Evolutionary conservation across 169 alveolate species (phyloP), one percentile per base, ranked within the genome.

Genomic region (Plasmodium adleri): DNA sequence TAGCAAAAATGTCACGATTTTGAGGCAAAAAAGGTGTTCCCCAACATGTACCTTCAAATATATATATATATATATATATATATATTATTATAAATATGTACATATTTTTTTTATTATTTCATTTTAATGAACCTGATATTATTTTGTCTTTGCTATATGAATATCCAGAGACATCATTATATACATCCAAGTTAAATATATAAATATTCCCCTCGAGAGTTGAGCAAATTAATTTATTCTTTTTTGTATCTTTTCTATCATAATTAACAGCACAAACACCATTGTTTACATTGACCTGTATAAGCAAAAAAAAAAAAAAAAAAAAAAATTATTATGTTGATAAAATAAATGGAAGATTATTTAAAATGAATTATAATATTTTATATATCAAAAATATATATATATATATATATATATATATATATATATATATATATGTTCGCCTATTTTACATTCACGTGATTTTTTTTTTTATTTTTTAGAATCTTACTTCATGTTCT

Each of bases 1-100:
- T 74, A 22, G 95, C 94, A 91, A 95, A 96, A 60, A 97, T 67
- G 80, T 97, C 98, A 88, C 98, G 95, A 63, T 97, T 97, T 67
- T 97, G 96, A 1, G 99, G 99, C 28, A 96, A 88, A 90, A 96
- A 98, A 43, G 94, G 95, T 13, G 95, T 94, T 12, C 98, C 98
- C 99, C 99, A 98, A 43, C 97, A 93, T 12, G 99, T 98, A 5
- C 98, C 97, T 89, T 92, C 90, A 74, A 92, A 74, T 59, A 72
- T 12, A 39, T 0, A 7, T 5, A 39, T 39, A 39, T 39, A 39
- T 5, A 54, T n/a, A 54, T 54, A 15, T 28, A 74, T 32, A 32
- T 32, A 32, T 32, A 32, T 32, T 3, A 0, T 5, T 39, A 39
- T 39, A 4, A 0, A 5, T 39, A 5, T 39, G 9, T 39, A 5